These are phyloP conservation scores for Geotrichum reessii DNA, from an alignment of 1,139 yeast genomes.

Conservation along the genomic window DNA sequence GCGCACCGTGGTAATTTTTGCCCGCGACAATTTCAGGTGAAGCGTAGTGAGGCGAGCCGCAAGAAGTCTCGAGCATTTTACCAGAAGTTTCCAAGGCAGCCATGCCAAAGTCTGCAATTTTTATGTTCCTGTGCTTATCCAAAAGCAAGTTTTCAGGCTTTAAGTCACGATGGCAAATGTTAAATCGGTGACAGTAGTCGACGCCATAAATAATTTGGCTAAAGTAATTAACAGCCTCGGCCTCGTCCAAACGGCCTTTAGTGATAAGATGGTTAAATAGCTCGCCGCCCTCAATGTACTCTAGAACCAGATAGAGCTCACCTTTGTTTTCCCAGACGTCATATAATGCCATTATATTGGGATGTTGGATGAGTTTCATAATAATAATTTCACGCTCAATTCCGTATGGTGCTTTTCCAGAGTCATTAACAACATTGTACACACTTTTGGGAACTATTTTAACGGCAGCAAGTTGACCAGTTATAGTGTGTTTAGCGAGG, in stretches of 20 bases:
- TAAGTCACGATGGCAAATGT: slow-evolving; percentile 85
- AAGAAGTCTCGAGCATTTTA: slow-evolving; percentile 81
- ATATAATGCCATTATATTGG: slow-evolving; percentile 88
- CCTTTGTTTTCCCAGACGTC: slow-evolving; percentile 98
- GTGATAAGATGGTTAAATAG: slow-evolving; percentile 85
- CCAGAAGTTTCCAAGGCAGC: slow-evolving; percentile 93
- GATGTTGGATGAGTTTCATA: slow-evolving; percentile 85
- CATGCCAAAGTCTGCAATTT: slow-evolving; percentile 98
- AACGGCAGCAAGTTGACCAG: slow-evolving; percentile 91
- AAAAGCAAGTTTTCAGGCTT: slow-evolving; percentile 89
- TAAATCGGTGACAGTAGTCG: slow-evolving; percentile 85
- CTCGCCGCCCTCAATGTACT: slow-evolving; percentile 97
- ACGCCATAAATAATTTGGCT: slow-evolving; percentile 90
- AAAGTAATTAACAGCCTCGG: slow-evolving; percentile 84
- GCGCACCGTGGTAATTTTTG: slow-evolving; percentile 89
- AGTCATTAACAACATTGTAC: slow-evolving; percentile 33
- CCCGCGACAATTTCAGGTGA: slow-evolving; percentile 98
- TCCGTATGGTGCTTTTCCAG: slow-evolving; percentile 57
- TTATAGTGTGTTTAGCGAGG: slow-evolving; percentile 75
- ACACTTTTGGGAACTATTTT: slow-evolving; percentile 87
- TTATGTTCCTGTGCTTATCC: slow-evolving; percentile 81
- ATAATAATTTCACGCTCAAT: slow-evolving; percentile 93
- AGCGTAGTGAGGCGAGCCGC: slow-evolving; percentile 98
- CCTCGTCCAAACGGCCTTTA: slow-evolving; percentile 80
- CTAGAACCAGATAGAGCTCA: slow-evolving; percentile 78